A percentile compares a stretch with the other conserved stretches of the same genome.
phyloP scores from a whole-genome alignment of 805 yeast species.

The Cyberlindnera mycetangii region DNA sequence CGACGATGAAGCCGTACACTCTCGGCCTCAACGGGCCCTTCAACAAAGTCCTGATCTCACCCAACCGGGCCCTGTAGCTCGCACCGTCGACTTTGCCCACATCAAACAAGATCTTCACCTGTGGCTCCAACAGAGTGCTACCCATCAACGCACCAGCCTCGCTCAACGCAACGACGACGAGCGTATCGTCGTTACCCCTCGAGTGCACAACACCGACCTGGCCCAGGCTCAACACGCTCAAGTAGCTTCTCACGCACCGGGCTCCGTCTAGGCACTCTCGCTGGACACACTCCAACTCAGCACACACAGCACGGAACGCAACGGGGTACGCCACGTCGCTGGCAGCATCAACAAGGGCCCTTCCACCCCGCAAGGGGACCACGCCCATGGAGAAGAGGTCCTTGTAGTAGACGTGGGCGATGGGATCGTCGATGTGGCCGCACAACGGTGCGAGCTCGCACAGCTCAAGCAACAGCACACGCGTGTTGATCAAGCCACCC shows the following conservation, averaged over 20 bases:
- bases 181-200: conserved; percentile 8
- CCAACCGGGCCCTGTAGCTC: conserved; percentile 4
- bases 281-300: not conserved
- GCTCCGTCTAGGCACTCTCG: conserved; percentile 2
- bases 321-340: conserved; percentile 6
- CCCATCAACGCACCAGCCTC: too few relatives aligned
- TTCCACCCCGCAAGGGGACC: not conserved
- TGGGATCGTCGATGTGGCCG: conserved; percentile 9
- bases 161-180: conserved; percentile 3
- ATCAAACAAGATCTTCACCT: conserved; percentile 8
- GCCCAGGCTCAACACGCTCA: conserved; percentile 11
- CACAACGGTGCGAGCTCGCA: not conserved
- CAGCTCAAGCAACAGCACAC: conserved; percentile 9
- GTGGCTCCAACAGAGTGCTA: too few relatives aligned
- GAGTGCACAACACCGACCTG: conserved; percentile 12
- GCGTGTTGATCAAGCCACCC: conserved; percentile 12
- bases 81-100: not conserved
- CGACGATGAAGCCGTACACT: conserved; percentile 10
- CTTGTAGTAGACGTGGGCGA: conserved; percentile 15
- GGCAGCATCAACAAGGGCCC: conserved; percentile 8
- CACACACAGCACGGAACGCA: not conserved
- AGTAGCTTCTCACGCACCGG: conserved; percentile 2
- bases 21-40: not conserved
- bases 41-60: not conserved
- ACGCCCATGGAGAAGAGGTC: conserved; percentile 13